Base-by-base conservation (phyloP, 768 basidiomycete species). In the Exsudoporus frostii region DNA sequence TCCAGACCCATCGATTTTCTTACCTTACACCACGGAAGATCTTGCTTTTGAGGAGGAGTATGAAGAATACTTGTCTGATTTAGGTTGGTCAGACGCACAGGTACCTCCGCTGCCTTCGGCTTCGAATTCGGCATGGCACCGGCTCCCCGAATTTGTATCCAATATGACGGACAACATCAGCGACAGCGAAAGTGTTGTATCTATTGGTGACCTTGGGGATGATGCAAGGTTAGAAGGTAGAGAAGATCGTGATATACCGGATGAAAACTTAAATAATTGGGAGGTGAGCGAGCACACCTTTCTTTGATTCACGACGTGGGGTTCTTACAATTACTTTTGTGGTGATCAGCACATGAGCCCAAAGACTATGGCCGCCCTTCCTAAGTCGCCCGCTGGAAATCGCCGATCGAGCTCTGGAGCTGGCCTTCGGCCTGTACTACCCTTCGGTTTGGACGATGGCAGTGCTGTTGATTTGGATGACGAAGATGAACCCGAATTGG, bases 31-130 rank as follows among this genome's bases (percentile, higher is more conserved):
- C 37, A 87, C 91, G 2, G 96, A 98, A 67, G 90, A 93, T 61
- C 88, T 92, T 54, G 93, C 92, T 1, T 95, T 94, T 60, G 95
- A 98, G 64, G 92, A 93, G 65, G 95, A 97, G 64, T 98, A 97
- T 64, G 95, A 98, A 68, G 94, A 96, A 64, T 93, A 96, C 61
- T 75, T 98, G 25, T 90, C 86, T n/a, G 92, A 92, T 64, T 74
- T 94, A 22, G 88, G 88, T 17, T 88, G 80, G 77, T 80, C 84
- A 4, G 85, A 87, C 49, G 80, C 82, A 43, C 76, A 79, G 50
- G 55, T 72, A 22, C 69, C 75, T 33, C 65, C 73, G 45, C 73
- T 75, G 33, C 67, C 66, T 44, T 50, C 65, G 20, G 55, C 65
- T 46, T 61, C 56, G 14, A 64, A 59, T 49, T 85, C 82, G 22